Evolutionary conservation across 176 grass and related monocot species (phyloP).

Genomic region (Cenchrus purpureus): DNA sequence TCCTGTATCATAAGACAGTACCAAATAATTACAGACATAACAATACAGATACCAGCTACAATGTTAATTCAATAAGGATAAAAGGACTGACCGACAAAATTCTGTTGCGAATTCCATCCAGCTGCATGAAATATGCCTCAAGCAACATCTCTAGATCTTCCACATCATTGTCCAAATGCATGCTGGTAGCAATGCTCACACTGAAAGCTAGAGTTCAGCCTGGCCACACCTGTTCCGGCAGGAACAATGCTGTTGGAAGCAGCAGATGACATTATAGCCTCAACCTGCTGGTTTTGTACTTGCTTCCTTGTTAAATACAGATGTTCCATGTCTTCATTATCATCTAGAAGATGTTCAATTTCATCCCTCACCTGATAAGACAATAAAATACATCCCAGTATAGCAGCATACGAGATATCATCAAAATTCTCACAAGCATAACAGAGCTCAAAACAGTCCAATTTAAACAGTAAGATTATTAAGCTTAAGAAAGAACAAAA

Average conservation of each 20-base stretch:
- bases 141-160: constrained; percentile 99
- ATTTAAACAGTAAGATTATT: background rate
- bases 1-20: background rate
- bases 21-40: background rate
- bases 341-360: constrained; percentile 99
- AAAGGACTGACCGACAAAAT: constrained; percentile 88
- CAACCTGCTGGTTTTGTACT: constrained; percentile 87
- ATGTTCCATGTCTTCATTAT: constrained; percentile 95
- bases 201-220: constrained; percentile 72
- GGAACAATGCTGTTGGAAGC: constrained; percentile 81
- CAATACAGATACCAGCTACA: constrained; percentile 2
- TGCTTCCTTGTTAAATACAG: constrained; percentile 98
- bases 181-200: constrained; percentile 78
- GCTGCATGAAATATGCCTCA: constrained; percentile 99
- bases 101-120: constrained; percentile 96
- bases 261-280: constrained; percentile 77
- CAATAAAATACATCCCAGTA: background rate
- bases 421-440: constrained; percentile 10
- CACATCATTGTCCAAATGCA: constrained; percentile 90
- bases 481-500: constrained; percentile 2
- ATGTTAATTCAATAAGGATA: background rate
- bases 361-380: constrained; percentile 87
- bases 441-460: background rate
- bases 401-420: constrained; percentile 32
- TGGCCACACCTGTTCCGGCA: constrained; percentile 50